These are phyloP conservation scores for Lignosus rhinocerotis DNA, from an alignment of 1,284 basidiomycete genomes.

Conservation along the genomic window DNA sequence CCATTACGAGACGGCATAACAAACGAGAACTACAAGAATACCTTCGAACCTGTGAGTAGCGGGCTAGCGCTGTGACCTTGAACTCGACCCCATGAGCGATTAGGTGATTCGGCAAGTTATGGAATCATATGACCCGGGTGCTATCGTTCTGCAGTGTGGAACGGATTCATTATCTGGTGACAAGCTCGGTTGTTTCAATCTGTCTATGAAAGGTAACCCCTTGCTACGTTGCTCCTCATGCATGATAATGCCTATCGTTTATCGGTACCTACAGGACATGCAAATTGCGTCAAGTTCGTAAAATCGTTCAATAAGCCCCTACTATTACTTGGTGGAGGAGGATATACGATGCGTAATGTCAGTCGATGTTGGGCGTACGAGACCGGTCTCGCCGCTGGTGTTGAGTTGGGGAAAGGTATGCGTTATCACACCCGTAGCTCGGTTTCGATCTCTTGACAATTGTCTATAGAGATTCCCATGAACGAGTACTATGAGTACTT, in stretches of 20 bases:
- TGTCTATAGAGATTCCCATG: constrained; percentile 79
- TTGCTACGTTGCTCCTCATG: too few relatives aligned
- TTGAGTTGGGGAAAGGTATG: constrained; percentile 83
- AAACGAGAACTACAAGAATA: constrained; percentile 93
- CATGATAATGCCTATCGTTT: not conserved
- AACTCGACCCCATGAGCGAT: not conserved
- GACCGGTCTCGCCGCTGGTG: constrained; percentile 95
- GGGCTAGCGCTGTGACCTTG: not conserved
- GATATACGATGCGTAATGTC: constrained; percentile 99
- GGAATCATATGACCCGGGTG: constrained; percentile 94
- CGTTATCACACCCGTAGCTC: not conserved
- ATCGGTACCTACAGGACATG: constrained; percentile 65
- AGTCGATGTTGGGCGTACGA: constrained; percentile 98
- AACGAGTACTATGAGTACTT: constrained; percentile 99
- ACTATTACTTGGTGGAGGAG: constrained; percentile 93
- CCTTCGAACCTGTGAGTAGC: constrained; percentile 87
- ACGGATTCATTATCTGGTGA: constrained; percentile 98
- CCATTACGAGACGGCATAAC: constrained; percentile 95
- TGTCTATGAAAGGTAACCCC: constrained; percentile 87
- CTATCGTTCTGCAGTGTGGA: constrained; percentile 97
- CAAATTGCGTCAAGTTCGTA: constrained; percentile 96
- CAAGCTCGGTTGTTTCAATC: constrained; percentile 93
- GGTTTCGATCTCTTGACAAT: not conserved
- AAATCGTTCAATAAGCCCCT: constrained; percentile 95
- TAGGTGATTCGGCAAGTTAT: constrained; percentile 95